Conservation (phyloP, 345 rosid species). For the Citrus maxima region DNA sequence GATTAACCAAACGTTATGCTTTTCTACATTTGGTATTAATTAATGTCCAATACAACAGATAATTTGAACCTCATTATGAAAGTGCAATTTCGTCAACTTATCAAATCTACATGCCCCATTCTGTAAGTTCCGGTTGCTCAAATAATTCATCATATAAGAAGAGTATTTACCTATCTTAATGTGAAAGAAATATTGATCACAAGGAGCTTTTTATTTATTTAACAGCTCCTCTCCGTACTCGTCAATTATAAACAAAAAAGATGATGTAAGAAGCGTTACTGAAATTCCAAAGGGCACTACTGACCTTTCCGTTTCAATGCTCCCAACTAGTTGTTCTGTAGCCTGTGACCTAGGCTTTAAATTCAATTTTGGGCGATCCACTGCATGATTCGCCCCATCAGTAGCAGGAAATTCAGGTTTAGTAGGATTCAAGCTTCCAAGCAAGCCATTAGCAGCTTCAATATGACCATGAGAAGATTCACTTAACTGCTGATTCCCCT, state of each 20-base stretch:
- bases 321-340: slow-evolving; percentile 42
- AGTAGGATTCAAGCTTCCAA: slow-evolving; percentile 24
- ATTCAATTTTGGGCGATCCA: slow-evolving; percentile 60
- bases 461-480: slow-evolving; percentile 24
- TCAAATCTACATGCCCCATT: neutral
- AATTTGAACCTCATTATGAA: neutral
- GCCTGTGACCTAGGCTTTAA: slow-evolving; percentile 64
- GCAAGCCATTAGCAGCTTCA: slow-evolving; percentile 29
- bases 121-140: neutral
- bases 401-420: slow-evolving; percentile 37
- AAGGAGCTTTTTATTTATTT: neutral
- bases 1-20: neutral
- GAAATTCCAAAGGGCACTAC: slow-evolving; percentile 3
- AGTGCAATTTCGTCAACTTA: neutral
- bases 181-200: neutral
- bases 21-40: neutral
- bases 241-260: neutral
- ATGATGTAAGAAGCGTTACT: neutral
- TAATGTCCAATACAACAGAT: neutral
- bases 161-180: neutral
- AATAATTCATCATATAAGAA: neutral
- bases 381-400: slow-evolving; percentile 49
- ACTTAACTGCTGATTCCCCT: slow-evolving; percentile 27
- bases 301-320: slow-evolving; percentile 59
- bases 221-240: neutral